These are phyloP conservation scores for Pulicaria dysenterica DNA, from an alignment of 129 eudicot species.

Conservation along the genomic window DNA sequence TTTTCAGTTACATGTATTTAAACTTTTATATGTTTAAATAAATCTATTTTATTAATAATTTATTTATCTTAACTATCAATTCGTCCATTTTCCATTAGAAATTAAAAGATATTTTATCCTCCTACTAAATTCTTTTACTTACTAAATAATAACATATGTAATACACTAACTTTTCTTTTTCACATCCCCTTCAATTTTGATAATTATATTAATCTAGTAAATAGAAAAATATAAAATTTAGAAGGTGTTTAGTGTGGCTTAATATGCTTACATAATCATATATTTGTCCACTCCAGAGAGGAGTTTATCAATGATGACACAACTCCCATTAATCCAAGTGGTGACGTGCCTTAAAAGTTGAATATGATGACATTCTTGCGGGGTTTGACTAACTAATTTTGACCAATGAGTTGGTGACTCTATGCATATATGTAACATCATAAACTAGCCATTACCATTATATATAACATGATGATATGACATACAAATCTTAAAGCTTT, in stretches of 20 bases:
- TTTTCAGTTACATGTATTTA: too few species aligned
- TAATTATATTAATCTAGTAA: too few species aligned
- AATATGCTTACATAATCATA: conserved; percentile 16
- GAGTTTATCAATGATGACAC: conserved; percentile 18
- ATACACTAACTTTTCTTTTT: too few species aligned
- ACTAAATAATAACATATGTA: too few species aligned
- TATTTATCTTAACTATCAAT: too few species aligned
- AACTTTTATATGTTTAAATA: too few species aligned
- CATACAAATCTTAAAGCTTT: too few species aligned
- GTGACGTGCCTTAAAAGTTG: not conserved
- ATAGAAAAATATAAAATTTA: too few species aligned
- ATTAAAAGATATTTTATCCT: not conserved
- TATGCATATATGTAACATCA: not conserved
- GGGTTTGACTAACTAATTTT: not conserved
- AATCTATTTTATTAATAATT: too few species aligned
- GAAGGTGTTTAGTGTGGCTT: not conserved
- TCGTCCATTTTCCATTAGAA: not conserved
- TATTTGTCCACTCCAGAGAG: conserved; percentile 24
- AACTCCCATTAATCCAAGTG: conserved; percentile 1
- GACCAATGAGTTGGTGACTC: conserved; percentile 24
- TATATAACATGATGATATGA: not conserved
- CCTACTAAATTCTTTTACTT: too few species aligned
- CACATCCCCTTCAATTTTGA: too few species aligned
- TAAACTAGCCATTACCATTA: conserved; percentile 16
- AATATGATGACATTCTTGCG: conserved; percentile 9